phyloP scores from a whole-genome alignment of 805 yeast genomes.

The Wickerhamomyces chambardii region DNA sequence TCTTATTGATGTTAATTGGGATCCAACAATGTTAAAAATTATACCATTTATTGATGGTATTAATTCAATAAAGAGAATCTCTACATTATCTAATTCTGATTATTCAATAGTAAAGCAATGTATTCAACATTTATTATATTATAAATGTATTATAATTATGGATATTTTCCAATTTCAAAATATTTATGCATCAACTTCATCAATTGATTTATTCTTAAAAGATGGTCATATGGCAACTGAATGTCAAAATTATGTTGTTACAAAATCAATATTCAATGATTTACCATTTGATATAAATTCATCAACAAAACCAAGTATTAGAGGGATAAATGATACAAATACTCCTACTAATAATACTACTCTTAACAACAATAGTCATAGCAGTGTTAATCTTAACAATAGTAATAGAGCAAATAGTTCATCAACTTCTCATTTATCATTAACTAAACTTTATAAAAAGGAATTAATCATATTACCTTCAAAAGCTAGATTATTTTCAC shows the following conservation, averaged over 20 bases:
- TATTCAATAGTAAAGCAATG: constrained; percentile 73
- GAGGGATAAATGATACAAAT: no score
- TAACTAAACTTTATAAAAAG: constrained; percentile 3
- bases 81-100: constrained; percentile 76
- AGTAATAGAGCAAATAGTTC: constrained; percentile 1
- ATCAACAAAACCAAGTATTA: no score
- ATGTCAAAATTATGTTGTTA: constrained; percentile 75
- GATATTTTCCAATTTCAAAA: constrained; percentile 89
- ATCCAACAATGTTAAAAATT: constrained; percentile 89
- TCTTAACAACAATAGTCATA: neutral
- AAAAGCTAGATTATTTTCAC: constrained; percentile 55
- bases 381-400: neutral
- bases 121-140: constrained; percentile 85
- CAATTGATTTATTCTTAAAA: constrained; percentile 57
- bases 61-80: constrained; percentile 70
- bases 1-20: constrained; percentile 90
- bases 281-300: constrained; percentile 30
- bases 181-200: constrained; percentile 82
- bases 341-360: no score
- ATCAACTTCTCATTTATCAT: constrained; percentile 1
- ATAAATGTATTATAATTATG: constrained; percentile 71
- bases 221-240: constrained; percentile 64
- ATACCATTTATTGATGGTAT: constrained; percentile 83
- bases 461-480: constrained; percentile 38
- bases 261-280: constrained; percentile 25